phyloP scores from a whole-genome alignment of 1,284 basidiomycete genomes.

The Termitomyces sp. region DNA sequence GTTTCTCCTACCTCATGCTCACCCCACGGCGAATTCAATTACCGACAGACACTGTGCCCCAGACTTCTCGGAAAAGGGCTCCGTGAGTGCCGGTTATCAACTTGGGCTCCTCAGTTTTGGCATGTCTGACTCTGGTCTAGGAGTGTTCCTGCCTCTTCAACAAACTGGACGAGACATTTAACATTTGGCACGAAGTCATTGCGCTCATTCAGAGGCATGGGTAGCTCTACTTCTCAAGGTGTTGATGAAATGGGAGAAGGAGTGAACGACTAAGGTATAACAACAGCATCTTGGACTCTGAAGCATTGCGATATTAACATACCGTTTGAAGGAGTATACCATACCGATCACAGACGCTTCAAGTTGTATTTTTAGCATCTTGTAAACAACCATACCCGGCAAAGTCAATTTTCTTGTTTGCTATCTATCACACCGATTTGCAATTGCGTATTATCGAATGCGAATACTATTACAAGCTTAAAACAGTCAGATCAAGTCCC shows the following conservation, averaged over 20 bases:
- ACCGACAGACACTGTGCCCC: constrained; percentile 28
- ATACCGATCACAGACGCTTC: neutral
- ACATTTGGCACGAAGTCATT: constrained; percentile 13
- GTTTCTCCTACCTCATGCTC: constrained; percentile 37
- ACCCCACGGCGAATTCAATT: constrained; percentile 37
- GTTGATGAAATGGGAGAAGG: neutral
- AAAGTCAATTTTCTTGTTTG: neutral
- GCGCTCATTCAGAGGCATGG: constrained; percentile 4
- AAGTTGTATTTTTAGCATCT: neutral
- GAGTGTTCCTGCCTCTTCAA: constrained; percentile 7
- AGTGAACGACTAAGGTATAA: neutral
- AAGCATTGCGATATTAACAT: neutral
- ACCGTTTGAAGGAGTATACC: neutral
- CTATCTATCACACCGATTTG: neutral
- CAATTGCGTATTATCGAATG: neutral
- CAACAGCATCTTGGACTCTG: neutral
- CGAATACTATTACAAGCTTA: neutral
- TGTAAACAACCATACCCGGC: neutral
- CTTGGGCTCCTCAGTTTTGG: neutral
- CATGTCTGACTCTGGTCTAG: constrained; percentile 4
- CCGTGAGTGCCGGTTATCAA: constrained; percentile 12
- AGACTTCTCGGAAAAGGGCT: constrained; percentile 16
- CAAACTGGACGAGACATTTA: constrained; percentile 12
- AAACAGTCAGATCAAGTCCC: constrained; percentile 3
- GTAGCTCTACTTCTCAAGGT: neutral